Evolutionary conservation across 2,329 filamentous ascomycete genomes (phyloP), one percentile per base, ranked within the genome.

Genomic region (Pyrenochaeta sp.): DNA sequence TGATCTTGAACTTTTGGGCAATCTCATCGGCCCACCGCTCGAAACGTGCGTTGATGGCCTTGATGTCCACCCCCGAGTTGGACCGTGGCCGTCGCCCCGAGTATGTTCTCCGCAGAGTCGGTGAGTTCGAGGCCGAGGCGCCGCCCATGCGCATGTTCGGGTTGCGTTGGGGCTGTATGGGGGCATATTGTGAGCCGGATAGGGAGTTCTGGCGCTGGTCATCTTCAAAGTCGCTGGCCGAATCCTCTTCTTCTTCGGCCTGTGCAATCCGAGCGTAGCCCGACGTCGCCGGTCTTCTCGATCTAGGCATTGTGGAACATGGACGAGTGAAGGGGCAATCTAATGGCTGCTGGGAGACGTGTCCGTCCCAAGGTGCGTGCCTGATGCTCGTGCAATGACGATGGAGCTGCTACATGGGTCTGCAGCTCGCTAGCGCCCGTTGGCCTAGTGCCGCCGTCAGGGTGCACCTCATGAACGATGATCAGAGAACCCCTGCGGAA

Each of bases 1-100:
- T 80, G 54, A 92, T 89, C 77, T 96, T 97, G 81, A 99, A 97
- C 62, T 95, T 94, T 58, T 90, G 89, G 20, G 94, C 92, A 64
- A 99, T 97, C 74, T 99, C 94, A 61, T 97, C 94, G 11, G 94
- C 94, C 94, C 94, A 99, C 68, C 89, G 82, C 74, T 99, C 94
- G 18, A 99, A 77, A 17, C 94, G 83, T 46, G 93, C 92, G 72
- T 99, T 99, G 74, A 99, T 97, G 48, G 94, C 94, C 71, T 97
- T 97, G 67, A 99, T 89, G 66, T 99, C 94, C 13, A 99, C 93
- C 3, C 92, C 93, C 14, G 90, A 90, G 63, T 92, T 94, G 67
- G 89, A 88, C 53, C 85, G 80, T 48, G 77, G 74, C 37, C 83
- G 79, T 51, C 79, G 74, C 18, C 62, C 63, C 41, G 48, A 37